These are phyloP conservation scores for Crithidia thermophila DNA, from an alignment of 208 protist genomes.

Conservation along the genomic window DNA sequence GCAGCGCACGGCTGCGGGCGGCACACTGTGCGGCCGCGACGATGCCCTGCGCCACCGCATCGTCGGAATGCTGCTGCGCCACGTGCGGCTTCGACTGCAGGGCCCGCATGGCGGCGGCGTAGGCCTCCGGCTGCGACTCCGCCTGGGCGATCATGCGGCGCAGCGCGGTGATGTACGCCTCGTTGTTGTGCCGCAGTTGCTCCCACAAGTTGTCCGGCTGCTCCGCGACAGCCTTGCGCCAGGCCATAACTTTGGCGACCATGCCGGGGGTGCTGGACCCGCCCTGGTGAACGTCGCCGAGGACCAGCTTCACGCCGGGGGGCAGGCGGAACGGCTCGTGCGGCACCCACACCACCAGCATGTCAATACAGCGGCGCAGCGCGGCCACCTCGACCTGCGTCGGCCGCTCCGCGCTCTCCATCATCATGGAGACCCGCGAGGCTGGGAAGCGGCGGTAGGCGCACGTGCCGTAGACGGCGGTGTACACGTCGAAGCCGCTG, in stretches of 20 bases:
- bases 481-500: conserved; percentile 97
- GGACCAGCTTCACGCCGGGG: conserved; percentile 77
- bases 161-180: conserved; percentile 67
- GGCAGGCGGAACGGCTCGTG: conserved; percentile 78
- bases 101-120: conserved; percentile 35
- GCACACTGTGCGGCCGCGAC: conserved; percentile 49
- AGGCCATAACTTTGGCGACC: conserved; percentile 93
- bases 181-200: conserved; percentile 63
- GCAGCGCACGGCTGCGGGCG: conserved; percentile 39
- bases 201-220: conserved; percentile 72
- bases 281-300: conserved; percentile 90
- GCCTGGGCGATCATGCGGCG: conserved; percentile 35
- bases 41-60: conserved; percentile 41
- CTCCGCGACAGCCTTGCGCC: conserved; percentile 63
- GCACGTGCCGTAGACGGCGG: conserved; percentile 94
- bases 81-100: conserved; percentile 18
- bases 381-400: conserved; percentile 40
- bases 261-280: conserved; percentile 95
- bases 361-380: conserved; percentile 54
- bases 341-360: conserved; percentile 68
- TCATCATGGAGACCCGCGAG: conserved; percentile 53
- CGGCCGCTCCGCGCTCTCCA: conserved; percentile 43
- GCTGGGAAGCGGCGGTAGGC: conserved; percentile 91
- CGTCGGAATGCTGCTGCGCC: neutral
- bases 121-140: conserved; percentile 17